phyloP scores from a whole-genome alignment of 2,329 filamentous ascomycete genomes.

The Mycosphaerella arachidis region DNA sequence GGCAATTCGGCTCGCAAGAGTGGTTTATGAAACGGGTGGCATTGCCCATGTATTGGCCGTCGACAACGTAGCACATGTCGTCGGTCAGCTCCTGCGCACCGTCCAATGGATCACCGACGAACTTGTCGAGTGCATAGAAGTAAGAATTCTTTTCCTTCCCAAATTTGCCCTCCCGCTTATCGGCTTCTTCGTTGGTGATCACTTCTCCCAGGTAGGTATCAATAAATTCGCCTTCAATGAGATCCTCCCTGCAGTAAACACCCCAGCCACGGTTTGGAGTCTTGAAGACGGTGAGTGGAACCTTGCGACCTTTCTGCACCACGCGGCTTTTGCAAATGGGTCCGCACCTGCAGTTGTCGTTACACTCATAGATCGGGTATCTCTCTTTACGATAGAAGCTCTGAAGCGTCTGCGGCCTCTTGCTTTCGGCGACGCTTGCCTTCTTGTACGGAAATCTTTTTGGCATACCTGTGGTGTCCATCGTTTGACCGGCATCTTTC shows the following conservation, averaged over 20 bases:
- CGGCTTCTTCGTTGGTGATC: conserved; percentile 54
- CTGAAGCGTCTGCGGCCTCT: conserved; percentile 28
- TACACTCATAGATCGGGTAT: conserved; percentile 72
- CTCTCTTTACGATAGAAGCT: conserved; percentile 42
- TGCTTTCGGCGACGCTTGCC: conserved; percentile 4
- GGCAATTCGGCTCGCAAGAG: conserved; percentile 71
- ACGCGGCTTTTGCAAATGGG: conserved; percentile 66
- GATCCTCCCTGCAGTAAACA: conserved; percentile 59
- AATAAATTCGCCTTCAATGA: conserved; percentile 71
- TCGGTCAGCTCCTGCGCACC: conserved; percentile 49
- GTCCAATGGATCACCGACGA: conserved; percentile 36
- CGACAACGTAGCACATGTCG: conserved; percentile 44
- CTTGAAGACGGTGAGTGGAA: conserved; percentile 72
- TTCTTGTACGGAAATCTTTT: conserved; percentile 60
- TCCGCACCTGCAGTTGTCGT: conserved; percentile 64
- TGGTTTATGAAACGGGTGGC: conserved; percentile 81
- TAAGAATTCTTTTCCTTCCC: conserved; percentile 69
- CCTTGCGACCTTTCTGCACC: conserved; percentile 66
- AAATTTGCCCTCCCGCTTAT: conserved; percentile 55
- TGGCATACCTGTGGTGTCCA: conserved; percentile 36
- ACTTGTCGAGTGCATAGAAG: conserved; percentile 78
- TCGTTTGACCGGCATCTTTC: conserved; percentile 23
- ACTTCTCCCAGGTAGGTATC: conserved; percentile 69
- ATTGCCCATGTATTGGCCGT: conserved; percentile 71
- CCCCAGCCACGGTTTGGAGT: conserved; percentile 75